phyloP scores from a whole-genome alignment of 495 filamentous ascomycete species.

The Letharia columbiana region DNA sequence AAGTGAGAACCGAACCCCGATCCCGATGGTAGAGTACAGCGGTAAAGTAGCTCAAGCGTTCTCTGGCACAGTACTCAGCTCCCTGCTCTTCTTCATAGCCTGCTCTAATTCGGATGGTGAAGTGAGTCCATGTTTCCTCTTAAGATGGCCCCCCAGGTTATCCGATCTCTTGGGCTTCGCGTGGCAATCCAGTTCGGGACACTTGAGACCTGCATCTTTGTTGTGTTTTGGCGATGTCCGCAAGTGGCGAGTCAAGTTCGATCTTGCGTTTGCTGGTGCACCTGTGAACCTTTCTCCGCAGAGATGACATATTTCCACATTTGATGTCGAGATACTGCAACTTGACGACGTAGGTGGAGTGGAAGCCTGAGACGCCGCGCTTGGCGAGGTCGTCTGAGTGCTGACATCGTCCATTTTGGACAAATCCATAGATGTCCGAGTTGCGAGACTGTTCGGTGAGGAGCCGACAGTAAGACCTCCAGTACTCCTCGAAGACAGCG shows the following conservation, averaged over 20 bases:
- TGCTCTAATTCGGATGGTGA: neutral
- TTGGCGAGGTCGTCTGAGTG: conserved; percentile 1
- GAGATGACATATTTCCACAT: neutral
- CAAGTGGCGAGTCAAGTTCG: conserved; percentile 6
- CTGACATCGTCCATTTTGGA: neutral
- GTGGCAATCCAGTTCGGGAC: neutral
- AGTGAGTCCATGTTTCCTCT: neutral
- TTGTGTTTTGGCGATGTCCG: neutral
- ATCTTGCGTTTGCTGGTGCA: neutral
- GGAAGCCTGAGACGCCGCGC: neutral
- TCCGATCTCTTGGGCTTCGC: conserved; percentile 3
- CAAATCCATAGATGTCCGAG: neutral
- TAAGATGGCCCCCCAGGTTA: conserved; percentile 6
- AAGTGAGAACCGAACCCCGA: too few species aligned
- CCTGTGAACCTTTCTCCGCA: conserved; percentile 5
- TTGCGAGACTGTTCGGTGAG: conserved; percentile 5
- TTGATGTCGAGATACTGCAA: neutral
- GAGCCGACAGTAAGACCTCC: neutral
- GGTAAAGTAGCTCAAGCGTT: too few species aligned
- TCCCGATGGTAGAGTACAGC: too few species aligned
- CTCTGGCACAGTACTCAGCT: too few species aligned
- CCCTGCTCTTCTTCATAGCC: conserved; percentile 1
- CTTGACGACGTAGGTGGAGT: conserved; percentile 6
- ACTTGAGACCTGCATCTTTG: conserved; percentile 2
- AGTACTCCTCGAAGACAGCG: neutral